These are phyloP conservation scores for Coix lacrymajobi DNA, from an alignment of 176 grass and related monocot genomes.

Conservation along the genomic window DNA sequence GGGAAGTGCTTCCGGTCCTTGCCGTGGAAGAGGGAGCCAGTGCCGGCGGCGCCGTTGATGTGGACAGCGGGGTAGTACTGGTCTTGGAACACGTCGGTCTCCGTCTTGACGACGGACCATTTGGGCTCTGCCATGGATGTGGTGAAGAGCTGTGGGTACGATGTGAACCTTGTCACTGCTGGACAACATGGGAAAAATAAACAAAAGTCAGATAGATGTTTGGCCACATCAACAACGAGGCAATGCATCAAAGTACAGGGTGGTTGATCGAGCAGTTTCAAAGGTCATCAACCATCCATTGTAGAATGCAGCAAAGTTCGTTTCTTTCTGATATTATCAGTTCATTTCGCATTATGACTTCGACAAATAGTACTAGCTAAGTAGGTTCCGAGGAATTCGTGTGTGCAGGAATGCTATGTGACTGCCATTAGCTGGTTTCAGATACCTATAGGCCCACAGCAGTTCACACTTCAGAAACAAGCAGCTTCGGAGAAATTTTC, in stretches of 20 bases:
- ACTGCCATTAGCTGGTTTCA: not conserved
- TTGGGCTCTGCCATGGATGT: conserved; percentile 42
- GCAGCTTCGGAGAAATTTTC: conserved; percentile 4
- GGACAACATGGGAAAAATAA: conserved; percentile 22
- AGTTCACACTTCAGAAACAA: not conserved
- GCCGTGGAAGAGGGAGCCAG: conserved; percentile 15
- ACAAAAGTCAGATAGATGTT: not conserved
- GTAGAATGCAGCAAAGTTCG: not conserved
- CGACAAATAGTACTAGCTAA: not conserved
- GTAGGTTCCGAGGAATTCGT: not conserved
- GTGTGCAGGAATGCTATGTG: not conserved
- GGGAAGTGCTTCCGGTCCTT: conserved; percentile 58
- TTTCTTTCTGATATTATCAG: not conserved
- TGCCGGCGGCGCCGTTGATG: not conserved
- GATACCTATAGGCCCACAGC: not conserved
- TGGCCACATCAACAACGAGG: not conserved
- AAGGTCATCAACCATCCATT: not conserved
- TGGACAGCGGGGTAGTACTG: conserved; percentile 41
- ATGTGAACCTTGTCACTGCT: conserved; percentile 37
- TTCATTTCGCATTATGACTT: not conserved
- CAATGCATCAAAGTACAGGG: not conserved
- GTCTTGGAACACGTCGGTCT: conserved; percentile 30
- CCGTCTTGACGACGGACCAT: conserved; percentile 51
- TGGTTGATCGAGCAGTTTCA: not conserved
- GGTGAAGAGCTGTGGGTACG: conserved; percentile 52